Evolutionary conservation across 2,329 filamentous ascomycete species (phyloP), one percentile per base, ranked within the genome.

Genomic region (Pseudogymnoascus sp.): DNA sequence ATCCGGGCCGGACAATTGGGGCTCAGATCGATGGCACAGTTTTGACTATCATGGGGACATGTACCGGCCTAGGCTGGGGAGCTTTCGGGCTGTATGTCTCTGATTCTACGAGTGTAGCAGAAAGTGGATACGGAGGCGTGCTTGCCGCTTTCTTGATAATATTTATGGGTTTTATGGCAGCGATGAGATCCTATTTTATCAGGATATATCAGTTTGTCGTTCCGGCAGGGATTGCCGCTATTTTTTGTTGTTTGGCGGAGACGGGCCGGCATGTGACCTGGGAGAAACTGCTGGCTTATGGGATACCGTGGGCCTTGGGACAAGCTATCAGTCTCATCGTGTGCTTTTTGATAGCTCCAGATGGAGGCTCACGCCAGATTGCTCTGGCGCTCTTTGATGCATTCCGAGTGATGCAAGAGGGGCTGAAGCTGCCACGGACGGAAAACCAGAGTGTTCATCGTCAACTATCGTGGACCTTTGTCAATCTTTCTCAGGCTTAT

Each of bases 1-100:
- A 85, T 65, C 76, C 82, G 2, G 80, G 79, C 20, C 75, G 82
- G 37, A 78, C 80, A 1, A 66, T 84, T 59, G 82, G 82, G 5
- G 77, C 81, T 11, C 82, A 85, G 65, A 69, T 85, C 20, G 82
- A 85, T 67, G 82, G 82, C 1, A 71, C 78, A 3, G 61, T 82
- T 41, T 69, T 81, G 18, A 84, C 81, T 4, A 78, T 76, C n/a
- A 30, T 81, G 5, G 82, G 82, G 2, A 79, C 79, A 1, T 78
- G 78, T 4, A 73, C 76, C 30, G 82, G 82, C 1, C 69, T 85
- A 6, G 81, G 76, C 11, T 83, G 81, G 78, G 82, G 82, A 2
- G 74, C 76, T 6, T 73, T 84, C 54, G 81, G 78, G 0, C 68
- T 85, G 4, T 76, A 81, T 67, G 68, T 83, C 2, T 83, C 82